Conservation (phyloP, 225 moss, liverwort and hornwort genomes). For the Rhytidiadelphus loreus region DNA sequence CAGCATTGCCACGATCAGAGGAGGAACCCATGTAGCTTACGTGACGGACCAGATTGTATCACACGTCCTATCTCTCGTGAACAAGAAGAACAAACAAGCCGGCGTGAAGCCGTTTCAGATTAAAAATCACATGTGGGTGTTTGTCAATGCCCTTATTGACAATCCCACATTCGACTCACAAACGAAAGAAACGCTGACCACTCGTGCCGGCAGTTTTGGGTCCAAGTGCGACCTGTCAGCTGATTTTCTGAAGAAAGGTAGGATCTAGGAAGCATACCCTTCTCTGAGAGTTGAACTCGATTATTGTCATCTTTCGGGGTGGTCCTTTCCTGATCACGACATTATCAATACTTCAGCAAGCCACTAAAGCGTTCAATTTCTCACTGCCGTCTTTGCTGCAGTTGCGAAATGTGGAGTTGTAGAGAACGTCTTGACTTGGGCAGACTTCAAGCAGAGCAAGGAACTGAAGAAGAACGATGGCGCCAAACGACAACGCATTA, state of each 20-base stretch:
- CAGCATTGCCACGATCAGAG: slow-evolving; percentile 95
- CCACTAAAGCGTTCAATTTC: not conserved
- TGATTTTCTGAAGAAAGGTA: slow-evolving; percentile 89
- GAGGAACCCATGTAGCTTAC: slow-evolving; percentile 80
- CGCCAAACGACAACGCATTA: slow-evolving; percentile 73
- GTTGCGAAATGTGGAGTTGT: slow-evolving; percentile 90
- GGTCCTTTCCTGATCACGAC: not conserved
- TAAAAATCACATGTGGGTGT: slow-evolving; percentile 88
- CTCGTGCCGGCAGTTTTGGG: slow-evolving; percentile 84
- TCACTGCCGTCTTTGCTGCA: slow-evolving; percentile 11
- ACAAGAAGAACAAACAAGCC: slow-evolving; percentile 86
- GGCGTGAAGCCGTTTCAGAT: slow-evolving; percentile 76
- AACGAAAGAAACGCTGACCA: slow-evolving; percentile 87
- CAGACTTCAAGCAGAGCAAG: slow-evolving; percentile 90
- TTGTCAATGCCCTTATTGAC: slow-evolving; percentile 97
- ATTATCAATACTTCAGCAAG: not conserved
- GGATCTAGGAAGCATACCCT: not conserved
- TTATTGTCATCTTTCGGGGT: not conserved
- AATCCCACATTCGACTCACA: slow-evolving; percentile 99
- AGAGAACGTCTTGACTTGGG: slow-evolving; percentile 73
- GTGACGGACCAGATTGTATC: slow-evolving; percentile 76
- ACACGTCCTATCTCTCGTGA: slow-evolving; percentile 56
- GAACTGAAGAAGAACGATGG: slow-evolving; percentile 98
- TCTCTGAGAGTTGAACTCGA: not conserved
- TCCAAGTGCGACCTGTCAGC: slow-evolving; percentile 86